Evolutionary conservation across 202 grass and related monocot genomes (phyloP), one percentile per base, ranked within the genome.

Genomic region (Setaria viridis): DNA sequence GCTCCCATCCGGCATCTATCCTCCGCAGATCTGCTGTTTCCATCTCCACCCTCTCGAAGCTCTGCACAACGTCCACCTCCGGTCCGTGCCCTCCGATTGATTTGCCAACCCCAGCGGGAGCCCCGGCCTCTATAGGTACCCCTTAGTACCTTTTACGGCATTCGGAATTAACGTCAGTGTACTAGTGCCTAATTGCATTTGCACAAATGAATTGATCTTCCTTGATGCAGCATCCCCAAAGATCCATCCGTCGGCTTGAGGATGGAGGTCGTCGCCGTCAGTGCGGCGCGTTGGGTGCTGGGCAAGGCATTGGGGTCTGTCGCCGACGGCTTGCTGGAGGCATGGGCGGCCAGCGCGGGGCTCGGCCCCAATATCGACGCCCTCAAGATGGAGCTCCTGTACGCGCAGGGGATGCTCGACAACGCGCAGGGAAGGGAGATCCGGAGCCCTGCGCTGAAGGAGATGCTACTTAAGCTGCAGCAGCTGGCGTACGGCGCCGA

Each of bases 351-450:
- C 3, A 86, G 85, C 37, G 34, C 8, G 0, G 66, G 46, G 2
- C 89, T 91, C 0, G 81, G 89, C 4, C 9, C 62, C 19, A 87
- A 91, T 10, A 19, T 91, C 0, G 29, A 49, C 9, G 62, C 12
- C 0, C 80, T 91, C 17, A 79, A 87, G 67, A 33, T 67, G 21
- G 76, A 80, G 67, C 63, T 91, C 11, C 67, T 79, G 0, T 87
- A 39, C 3, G 83, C 70, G 30, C 50, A 84, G 41, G 85, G 39
- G 0, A 75, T 85, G 42, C 64, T 88, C 1, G 42, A 58, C 49
- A 57, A 46, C 7, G 21, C 80, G 9, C 62, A 16, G 4, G 30
- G 68, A 2, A 50, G 77, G 20, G 81, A 80, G 17, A 35, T 77
- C 63, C 7, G 32, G 5, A 91, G 9, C 80, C 25, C 50, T 1